These are phyloP conservation scores for Solanum dulcamara DNA, from an alignment of 257 asterid species.

Conservation along the genomic window DNA sequence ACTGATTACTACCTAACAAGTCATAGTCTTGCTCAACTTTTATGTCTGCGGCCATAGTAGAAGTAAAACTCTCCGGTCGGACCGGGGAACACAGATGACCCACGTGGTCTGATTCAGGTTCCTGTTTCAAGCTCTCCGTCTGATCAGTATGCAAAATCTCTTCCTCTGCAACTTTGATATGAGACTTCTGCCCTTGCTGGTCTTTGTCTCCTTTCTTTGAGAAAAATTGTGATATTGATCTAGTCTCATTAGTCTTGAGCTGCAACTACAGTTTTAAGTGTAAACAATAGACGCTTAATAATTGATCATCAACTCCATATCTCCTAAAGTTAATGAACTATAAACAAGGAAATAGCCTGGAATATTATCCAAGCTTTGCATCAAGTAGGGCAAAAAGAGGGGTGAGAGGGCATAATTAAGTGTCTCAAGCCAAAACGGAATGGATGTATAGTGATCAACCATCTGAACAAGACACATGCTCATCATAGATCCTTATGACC, in stretches of 20 bases:
- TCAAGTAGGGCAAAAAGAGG: background rate
- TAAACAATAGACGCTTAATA: background rate
- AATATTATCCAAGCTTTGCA: background rate
- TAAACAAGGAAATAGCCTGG: background rate
- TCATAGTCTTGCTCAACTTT: slow-evolving; percentile 25
- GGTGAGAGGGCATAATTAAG: background rate
- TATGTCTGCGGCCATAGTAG: slow-evolving; percentile 1
- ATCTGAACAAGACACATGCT: background rate
- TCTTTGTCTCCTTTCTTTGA: slow-evolving; percentile 32
- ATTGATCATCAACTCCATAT: background rate
- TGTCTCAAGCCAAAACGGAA: background rate
- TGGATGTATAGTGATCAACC: background rate
- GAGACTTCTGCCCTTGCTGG: slow-evolving; percentile 14
- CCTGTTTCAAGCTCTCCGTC: slow-evolving; percentile 27
- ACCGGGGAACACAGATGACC: background rate
- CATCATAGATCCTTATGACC: background rate
- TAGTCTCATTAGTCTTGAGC: slow-evolving; percentile 52
- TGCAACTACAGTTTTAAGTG: slow-evolving; percentile 24
- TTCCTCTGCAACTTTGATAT: slow-evolving; percentile 11
- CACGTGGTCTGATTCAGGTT: slow-evolving; percentile 15
- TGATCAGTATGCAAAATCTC: slow-evolving; percentile 19
- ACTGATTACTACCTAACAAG: slow-evolving; percentile 15
- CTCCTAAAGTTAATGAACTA: too few relatives aligned
- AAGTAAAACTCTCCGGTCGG: slow-evolving; percentile 8
- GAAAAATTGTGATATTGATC: slow-evolving; percentile 67